phyloP scores from a whole-genome alignment of 352 stramenopile species.

The Globisporangium recalcitrans region DNA sequence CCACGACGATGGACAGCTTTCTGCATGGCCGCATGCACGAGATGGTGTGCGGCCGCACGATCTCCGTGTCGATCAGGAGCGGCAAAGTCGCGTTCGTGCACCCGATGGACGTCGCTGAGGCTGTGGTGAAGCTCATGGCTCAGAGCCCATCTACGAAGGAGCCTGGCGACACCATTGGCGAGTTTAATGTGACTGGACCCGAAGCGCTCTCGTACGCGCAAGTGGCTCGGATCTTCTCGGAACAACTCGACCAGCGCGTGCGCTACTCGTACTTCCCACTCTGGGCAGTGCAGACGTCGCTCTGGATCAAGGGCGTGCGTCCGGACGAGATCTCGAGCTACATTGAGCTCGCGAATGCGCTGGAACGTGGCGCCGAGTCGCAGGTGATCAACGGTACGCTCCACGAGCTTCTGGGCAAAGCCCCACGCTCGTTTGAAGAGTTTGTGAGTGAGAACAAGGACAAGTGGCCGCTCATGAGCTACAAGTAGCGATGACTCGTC shows the following conservation, averaged over 20 bases:
- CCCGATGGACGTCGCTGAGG: slow-evolving; percentile 50
- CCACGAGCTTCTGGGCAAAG: slow-evolving; percentile 31
- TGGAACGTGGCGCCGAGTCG: slow-evolving; percentile 39
- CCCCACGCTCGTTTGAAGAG: slow-evolving; percentile 31
- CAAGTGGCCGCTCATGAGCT: slow-evolving; percentile 32
- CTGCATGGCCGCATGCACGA: slow-evolving; percentile 41
- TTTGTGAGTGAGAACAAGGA: slow-evolving; percentile 45
- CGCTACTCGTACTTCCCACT: slow-evolving; percentile 62
- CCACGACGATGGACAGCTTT: slow-evolving; percentile 56
- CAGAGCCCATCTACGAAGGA: no score
- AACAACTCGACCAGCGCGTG: slow-evolving; percentile 36
- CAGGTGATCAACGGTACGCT: slow-evolving; percentile 27
- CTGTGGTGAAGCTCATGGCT: slow-evolving; percentile 17
- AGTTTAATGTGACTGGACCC: slow-evolving; percentile 44
- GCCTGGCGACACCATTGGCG: slow-evolving; percentile 9
- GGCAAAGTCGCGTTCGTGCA: slow-evolving; percentile 62
- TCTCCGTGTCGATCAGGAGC: slow-evolving; percentile 56
- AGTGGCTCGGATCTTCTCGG: slow-evolving; percentile 36
- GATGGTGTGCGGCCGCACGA: slow-evolving; percentile 57
- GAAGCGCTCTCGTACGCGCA: slow-evolving; percentile 54
- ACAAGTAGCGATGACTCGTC: slow-evolving; percentile 13
- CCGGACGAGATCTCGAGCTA: slow-evolving; percentile 56
- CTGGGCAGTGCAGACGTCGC: slow-evolving; percentile 66
- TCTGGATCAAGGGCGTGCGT: slow-evolving; percentile 65
- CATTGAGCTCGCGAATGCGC: slow-evolving; percentile 37